Evolutionary conservation across 2,329 filamentous ascomycete genomes (phyloP).

Genomic region (Coleophoma crateriformis): DNA sequence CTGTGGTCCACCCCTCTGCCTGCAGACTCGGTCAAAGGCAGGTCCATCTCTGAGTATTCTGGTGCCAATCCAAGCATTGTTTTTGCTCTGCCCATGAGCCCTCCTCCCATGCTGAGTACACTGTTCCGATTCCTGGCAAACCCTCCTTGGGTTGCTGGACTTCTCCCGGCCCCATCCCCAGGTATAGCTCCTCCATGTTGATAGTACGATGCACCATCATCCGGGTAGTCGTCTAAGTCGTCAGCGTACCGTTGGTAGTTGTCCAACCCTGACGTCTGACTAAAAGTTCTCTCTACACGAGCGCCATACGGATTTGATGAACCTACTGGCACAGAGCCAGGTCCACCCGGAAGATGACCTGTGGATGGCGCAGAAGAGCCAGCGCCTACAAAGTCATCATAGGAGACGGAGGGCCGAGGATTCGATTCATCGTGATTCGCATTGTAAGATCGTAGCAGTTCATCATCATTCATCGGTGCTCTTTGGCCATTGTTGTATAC

Average conservation of each 20-base stretch:
- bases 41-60: constrained; percentile 95
- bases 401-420: constrained; percentile 79
- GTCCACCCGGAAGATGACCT: constrained; percentile 31
- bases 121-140: constrained; percentile 79
- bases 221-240: constrained; percentile 75
- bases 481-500: constrained; percentile 71
- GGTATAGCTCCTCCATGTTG: constrained; percentile 63
- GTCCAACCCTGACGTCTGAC: constrained; percentile 75
- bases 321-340: constrained; percentile 17
- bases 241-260: constrained; percentile 91
- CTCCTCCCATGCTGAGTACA: constrained; percentile 79
- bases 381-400: constrained; percentile 88
- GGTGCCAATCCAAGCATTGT: constrained; percentile 82
- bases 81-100: constrained; percentile 81
- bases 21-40: constrained; percentile 80
- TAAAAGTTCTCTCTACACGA: constrained; percentile 26
- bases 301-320: constrained; percentile 18
- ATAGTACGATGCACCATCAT: constrained; percentile 77
- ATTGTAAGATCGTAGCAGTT: constrained; percentile 70
- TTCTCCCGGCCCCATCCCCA: constrained; percentile 46
- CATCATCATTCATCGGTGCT: constrained; percentile 75
- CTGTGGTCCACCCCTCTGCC: constrained; percentile 40
- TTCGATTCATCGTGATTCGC: constrained; percentile 52
- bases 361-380: constrained; percentile 41
- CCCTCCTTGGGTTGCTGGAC: constrained; percentile 27